Evolutionary conservation across 495 filamentous ascomycete species (phyloP).

Genomic region (Aspergillus bridgeri): DNA sequence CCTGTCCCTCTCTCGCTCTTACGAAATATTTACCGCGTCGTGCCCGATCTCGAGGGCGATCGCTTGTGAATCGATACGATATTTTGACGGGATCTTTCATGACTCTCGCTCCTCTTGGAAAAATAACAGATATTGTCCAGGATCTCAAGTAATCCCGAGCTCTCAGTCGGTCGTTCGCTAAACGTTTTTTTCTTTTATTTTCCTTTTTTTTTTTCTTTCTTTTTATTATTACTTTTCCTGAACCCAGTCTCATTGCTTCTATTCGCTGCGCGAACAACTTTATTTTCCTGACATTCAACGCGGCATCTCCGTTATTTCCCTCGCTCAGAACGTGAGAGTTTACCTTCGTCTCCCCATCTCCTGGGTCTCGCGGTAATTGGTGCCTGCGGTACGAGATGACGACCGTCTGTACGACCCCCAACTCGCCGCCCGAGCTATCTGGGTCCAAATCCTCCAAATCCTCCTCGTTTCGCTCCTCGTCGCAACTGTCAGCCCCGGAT

Average conservation of each 20-base stretch:
- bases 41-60: neutral
- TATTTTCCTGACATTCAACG: conserved; percentile 13
- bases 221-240: too few species aligned
- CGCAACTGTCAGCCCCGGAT: conserved; percentile 61
- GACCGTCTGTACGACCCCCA: conserved; percentile 56
- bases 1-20: neutral
- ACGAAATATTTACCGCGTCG: neutral
- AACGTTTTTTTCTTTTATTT: conserved; percentile 11
- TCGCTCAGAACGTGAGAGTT: neutral
- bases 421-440: conserved; percentile 79
- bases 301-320: conserved; percentile 1
- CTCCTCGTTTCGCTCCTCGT: conserved; percentile 80
- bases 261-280: conserved; percentile 16
- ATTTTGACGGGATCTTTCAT: neutral
- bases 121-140: neutral
- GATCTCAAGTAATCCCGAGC: neutral
- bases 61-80: neutral
- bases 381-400: conserved; percentile 49
- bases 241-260: conserved; percentile 8
- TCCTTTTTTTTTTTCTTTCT: conserved; percentile 12
- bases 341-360: neutral
- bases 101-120: neutral
- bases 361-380: neutral
- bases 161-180: conserved; percentile 6
- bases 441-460: conserved; percentile 86